Conservation (phyloP, 2,329 filamentous ascomycete species). For the Fusarium nurragi region DNA sequence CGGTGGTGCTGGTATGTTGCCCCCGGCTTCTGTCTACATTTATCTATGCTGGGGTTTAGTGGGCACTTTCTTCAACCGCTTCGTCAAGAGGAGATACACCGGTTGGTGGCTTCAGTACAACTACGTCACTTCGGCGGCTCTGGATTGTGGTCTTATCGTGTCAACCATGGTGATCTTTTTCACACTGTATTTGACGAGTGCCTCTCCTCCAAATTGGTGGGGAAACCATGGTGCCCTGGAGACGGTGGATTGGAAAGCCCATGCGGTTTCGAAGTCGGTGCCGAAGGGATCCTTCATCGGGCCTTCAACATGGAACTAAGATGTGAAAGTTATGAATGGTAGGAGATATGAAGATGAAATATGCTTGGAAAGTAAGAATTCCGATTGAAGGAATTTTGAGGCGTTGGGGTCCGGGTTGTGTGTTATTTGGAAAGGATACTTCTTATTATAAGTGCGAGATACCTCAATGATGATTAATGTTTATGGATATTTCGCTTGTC, state of each 20-base stretch:
- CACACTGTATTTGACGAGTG: slow-evolving; percentile 68
- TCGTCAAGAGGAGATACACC: slow-evolving; percentile 69
- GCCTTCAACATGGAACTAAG: slow-evolving; percentile 58
- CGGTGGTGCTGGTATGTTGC: slow-evolving; percentile 69
- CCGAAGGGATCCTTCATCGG: slow-evolving; percentile 61
- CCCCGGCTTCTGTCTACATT: slow-evolving; percentile 75
- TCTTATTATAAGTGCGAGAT: slow-evolving; percentile 34
- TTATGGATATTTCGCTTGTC: slow-evolving; percentile 6
- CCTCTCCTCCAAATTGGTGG: slow-evolving; percentile 68
- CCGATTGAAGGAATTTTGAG: slow-evolving; percentile 15
- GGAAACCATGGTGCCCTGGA: slow-evolving; percentile 61
- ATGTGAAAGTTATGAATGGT: neutral
- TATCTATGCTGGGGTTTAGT: slow-evolving; percentile 77
- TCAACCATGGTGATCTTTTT: slow-evolving; percentile 77
- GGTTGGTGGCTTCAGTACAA: slow-evolving; percentile 85
- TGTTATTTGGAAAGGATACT: slow-evolving; percentile 29
- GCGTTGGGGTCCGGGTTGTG: slow-evolving; percentile 35
- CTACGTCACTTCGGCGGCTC: slow-evolving; percentile 76
- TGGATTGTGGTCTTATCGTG: slow-evolving; percentile 74
- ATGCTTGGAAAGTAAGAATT: slow-evolving; percentile 23
- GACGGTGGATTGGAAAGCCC: slow-evolving; percentile 57
- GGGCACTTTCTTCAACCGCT: slow-evolving; percentile 74
- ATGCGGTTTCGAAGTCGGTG: slow-evolving; percentile 56
- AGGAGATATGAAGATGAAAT: slow-evolving; percentile 1
- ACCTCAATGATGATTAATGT: slow-evolving; percentile 44